Percentiles rank a stretch among this genome's conserved stretches.
Evolutionary conservation across 768 basidiomycete species (phyloP).

Genomic region (Arthromyces matolae): DNA sequence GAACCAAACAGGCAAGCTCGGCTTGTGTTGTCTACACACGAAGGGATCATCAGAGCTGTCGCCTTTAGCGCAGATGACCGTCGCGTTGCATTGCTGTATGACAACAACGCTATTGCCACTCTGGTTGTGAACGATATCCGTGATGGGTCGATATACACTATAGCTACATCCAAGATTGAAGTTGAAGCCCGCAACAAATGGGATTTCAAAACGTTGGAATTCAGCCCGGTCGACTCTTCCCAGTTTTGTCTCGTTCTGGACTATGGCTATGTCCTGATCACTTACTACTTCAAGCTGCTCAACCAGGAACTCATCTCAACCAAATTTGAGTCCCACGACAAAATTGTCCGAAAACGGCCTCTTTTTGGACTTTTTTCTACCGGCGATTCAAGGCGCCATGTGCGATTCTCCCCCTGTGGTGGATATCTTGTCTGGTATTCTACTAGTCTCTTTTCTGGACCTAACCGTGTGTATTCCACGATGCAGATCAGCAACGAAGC

Average conservation of each 20-base stretch:
- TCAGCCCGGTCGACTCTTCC: no score
- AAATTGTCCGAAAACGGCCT: no score
- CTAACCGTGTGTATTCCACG: background rate
- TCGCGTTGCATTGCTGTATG: background rate
- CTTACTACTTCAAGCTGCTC: no score
- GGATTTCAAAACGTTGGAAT: no score
- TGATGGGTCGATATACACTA: background rate
- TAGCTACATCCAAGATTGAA: background rate
- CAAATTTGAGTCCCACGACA: no score
- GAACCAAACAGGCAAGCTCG: background rate
- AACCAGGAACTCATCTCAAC: no score
- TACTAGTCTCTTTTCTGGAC: background rate
- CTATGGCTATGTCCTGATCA: no score
- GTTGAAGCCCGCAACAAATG: no score
- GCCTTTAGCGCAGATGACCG: background rate
- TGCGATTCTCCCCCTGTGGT: background rate
- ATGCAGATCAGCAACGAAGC: background rate
- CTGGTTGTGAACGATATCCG: background rate
- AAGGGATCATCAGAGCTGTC: background rate
- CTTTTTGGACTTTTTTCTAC: background rate
- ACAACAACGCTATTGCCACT: background rate
- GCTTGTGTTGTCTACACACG: background rate
- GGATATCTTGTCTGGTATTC: background rate
- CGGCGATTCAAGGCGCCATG: background rate
- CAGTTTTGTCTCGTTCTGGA: no score